Evolutionary conservation across 2,329 filamentous ascomycete species (phyloP).

Genomic region (Colletotrichum chlorophyti): DNA sequence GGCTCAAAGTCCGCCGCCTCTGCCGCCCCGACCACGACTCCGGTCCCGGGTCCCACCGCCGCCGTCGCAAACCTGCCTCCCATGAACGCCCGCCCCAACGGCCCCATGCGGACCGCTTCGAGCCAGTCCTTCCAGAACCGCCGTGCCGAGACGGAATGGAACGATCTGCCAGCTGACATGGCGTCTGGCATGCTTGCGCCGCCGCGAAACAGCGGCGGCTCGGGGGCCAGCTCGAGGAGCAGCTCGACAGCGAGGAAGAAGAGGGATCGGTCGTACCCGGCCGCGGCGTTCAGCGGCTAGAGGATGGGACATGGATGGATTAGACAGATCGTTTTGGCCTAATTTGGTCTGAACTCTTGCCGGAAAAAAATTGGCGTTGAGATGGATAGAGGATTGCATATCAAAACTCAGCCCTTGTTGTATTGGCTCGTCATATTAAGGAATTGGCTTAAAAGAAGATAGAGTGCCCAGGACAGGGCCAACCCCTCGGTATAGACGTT

Average conservation of each 20-base stretch:
- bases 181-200: conserved; percentile 33
- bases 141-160: conserved; percentile 68
- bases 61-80: conserved; percentile 40
- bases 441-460: too few species aligned
- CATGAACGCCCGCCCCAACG: conserved; percentile 16
- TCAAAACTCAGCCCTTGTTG: too few species aligned
- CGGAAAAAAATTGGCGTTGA: too few species aligned
- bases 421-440: too few species aligned
- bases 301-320: not conserved
- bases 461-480: not conserved
- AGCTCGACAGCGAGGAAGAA: conserved; percentile 62
- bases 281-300: conserved; percentile 63
- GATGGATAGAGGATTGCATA: too few species aligned
- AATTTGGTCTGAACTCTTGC: too few species aligned
- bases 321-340: too few species aligned
- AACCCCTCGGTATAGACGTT: conserved; percentile 16
- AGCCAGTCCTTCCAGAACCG: conserved; percentile 64
- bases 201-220: conserved; percentile 37
- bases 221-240: conserved; percentile 60
- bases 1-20: too few species aligned
- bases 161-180: conserved; percentile 70
- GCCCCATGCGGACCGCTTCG: conserved; percentile 32
- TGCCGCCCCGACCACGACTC: conserved; percentile 18
- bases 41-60: conserved; percentile 35
- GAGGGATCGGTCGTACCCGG: conserved; percentile 67